These are phyloP conservation scores for Lignosus rhinocerotis DNA, from an alignment of 1,284 basidiomycete species.

Conservation along the genomic window DNA sequence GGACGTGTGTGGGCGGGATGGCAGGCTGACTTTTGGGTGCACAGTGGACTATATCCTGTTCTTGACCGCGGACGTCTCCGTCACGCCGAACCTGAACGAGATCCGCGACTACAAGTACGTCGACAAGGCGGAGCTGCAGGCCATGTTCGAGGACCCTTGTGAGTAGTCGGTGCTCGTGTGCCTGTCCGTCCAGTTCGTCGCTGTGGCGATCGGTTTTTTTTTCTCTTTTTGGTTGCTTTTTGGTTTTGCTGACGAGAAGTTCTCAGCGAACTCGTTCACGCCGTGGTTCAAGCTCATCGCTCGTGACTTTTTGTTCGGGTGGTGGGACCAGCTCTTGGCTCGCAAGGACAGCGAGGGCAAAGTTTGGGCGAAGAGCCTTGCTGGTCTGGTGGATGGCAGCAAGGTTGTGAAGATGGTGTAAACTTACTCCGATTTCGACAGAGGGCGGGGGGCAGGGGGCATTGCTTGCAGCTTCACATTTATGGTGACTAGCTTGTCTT, in stretches of 20 bases:
- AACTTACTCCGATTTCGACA: constrained; percentile 6
- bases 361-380: constrained; percentile 68
- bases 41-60: constrained; percentile 99
- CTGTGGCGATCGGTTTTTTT: too few species aligned
- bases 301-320: constrained; percentile 94
- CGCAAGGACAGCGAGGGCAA: constrained; percentile 61
- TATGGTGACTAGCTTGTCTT: constrained; percentile 6
- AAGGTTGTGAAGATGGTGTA: constrained; percentile 79
- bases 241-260: too few species aligned
- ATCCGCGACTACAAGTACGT: constrained; percentile 93
- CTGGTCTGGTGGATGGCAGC: constrained; percentile 68
- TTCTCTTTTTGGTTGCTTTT: too few species aligned
- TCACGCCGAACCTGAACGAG: constrained; percentile 88
- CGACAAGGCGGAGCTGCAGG: constrained; percentile 83
- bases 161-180: constrained; percentile 4
- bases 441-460: not conserved
- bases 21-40: not conserved
- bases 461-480: not conserved
- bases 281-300: constrained; percentile 99
- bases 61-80: constrained; percentile 86
- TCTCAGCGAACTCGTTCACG: constrained; percentile 84
- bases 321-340: constrained; percentile 91
- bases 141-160: constrained; percentile 88
- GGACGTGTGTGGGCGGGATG: not conserved
- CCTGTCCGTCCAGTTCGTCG: too few species aligned